Base-by-base conservation (phyloP, 2,329 filamentous ascomycete genomes). In the Colletotrichum trifolii region DNA sequence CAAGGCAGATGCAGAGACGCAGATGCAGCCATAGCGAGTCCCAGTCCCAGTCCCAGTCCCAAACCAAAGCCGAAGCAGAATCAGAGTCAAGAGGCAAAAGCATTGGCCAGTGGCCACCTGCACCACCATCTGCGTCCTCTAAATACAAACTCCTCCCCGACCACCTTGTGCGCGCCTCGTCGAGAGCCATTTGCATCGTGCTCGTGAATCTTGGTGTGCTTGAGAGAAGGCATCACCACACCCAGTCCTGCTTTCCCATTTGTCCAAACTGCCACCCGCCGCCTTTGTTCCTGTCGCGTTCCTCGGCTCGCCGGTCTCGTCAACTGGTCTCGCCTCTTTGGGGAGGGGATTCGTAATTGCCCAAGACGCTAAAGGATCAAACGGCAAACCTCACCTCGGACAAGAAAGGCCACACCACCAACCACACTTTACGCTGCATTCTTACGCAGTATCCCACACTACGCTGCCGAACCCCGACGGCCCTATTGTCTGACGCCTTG, bases 321-420 rank as follows among this genome's bases (percentile, higher is more conserved):
- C 56, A 55, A 54, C 57, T 65, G 52, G 52, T 45, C 46, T 56
- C 52, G 40, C 52, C 58, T 53, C 15, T 54, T 59, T 59, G 25
- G 64, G 49, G 66, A 55, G 55, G 53, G 67, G 55, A 67, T 57
- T 68, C 67, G 67, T 68, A 63, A 67, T 64, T 60, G 60, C 53
- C 67, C 67, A 67, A 68, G 67, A 67, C 67, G 64, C 67, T 68
- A 68, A 67, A 63, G 65, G 67, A 66, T 59, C 40, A 17, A 60
- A 64, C 66, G 66, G 66, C 66, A 68, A 25, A 52, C 50, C n/a
- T 45, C 50, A 45, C 55, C 42, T 48, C 54, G 54, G 42, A 63
- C 47, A 47, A 59, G 39, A 52, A 42, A 59, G 25, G 25, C 25
- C 25, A 25, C 25, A 25, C 25, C 25, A 25, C 25, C 25, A 25